Evolutionary conservation across 108 stramenopile genomes (phyloP).

Genomic region (Pseudonitzschia pungens): DNA sequence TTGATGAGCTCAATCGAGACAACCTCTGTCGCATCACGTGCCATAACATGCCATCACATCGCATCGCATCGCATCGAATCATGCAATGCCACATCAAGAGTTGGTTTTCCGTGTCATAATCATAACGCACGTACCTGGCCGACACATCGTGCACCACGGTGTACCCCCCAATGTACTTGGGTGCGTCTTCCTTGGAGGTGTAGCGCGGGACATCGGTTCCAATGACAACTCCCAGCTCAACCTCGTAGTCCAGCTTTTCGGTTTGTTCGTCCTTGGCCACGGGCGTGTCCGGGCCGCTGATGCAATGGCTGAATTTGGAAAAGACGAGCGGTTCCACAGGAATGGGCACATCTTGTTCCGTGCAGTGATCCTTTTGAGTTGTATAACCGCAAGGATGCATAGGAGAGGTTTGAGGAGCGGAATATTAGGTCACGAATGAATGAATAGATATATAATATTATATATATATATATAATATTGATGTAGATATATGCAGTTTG

Average conservation of each 20-base stretch:
- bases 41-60: no score
- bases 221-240: slow-evolving; percentile 64
- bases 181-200: slow-evolving; percentile 37
- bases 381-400: no score
- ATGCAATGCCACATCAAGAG: no score
- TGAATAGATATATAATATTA: background rate
- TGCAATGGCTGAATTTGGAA: slow-evolving; percentile 49
- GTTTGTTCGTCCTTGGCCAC: slow-evolving; percentile 38
- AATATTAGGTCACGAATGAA: background rate
- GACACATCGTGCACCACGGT: slow-evolving; percentile 64
- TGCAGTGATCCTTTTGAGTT: slow-evolving; percentile 41
- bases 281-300: slow-evolving; percentile 42
- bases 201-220: slow-evolving; percentile 48
- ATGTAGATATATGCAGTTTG: no score
- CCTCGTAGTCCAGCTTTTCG: slow-evolving; percentile 64
- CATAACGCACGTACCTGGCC: slow-evolving; percentile 22
- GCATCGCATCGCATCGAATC: no score
- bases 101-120: no score
- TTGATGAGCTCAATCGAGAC: no score
- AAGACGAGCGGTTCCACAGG: slow-evolving; percentile 60
- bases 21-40: no score
- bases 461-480: background rate
- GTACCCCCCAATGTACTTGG: slow-evolving; percentile 57
- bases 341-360: slow-evolving; percentile 47
- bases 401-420: no score